phyloP scores from a whole-genome alignment of 2,329 filamentous ascomycete species.

The Coniochaeta sp. region DNA sequence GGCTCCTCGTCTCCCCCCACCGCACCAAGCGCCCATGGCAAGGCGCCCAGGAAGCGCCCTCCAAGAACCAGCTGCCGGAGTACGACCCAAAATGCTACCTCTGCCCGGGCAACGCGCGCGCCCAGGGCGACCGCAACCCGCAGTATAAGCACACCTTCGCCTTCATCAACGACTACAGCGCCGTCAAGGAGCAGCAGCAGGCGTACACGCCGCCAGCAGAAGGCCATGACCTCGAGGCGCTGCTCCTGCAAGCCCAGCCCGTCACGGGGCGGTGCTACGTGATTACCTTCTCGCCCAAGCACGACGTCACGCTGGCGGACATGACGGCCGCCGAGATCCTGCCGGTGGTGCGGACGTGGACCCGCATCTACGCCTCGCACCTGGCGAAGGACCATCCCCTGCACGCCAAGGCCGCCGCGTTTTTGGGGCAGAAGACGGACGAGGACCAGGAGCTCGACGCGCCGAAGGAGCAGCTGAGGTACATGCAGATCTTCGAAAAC shows the following conservation, averaged over 20 bases:
- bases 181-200: slow-evolving; percentile 87
- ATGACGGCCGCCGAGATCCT: slow-evolving; percentile 70
- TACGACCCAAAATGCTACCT: slow-evolving; percentile 92
- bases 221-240: slow-evolving; percentile 54
- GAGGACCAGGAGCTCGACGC: slow-evolving; percentile 27
- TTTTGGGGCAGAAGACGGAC: slow-evolving; percentile 27
- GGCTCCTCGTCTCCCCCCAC: slow-evolving; percentile 93
- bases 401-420: slow-evolving; percentile 28
- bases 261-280: slow-evolving; percentile 97
- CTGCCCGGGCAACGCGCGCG: slow-evolving; percentile 84
- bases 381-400: slow-evolving; percentile 66
- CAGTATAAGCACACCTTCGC: slow-evolving; percentile 82
- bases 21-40: slow-evolving; percentile 97
- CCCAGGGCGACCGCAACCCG: slow-evolving; percentile 80
- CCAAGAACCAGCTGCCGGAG: slow-evolving; percentile 61
- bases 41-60: slow-evolving; percentile 68
- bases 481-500: slow-evolving; percentile 99
- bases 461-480: slow-evolving; percentile 73
- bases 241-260: slow-evolving; percentile 73
- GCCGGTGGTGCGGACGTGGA: slow-evolving; percentile 85
- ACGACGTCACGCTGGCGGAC: slow-evolving; percentile 89
- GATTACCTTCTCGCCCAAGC: slow-evolving; percentile 83
- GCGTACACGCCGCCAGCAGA: slow-evolving; percentile 52
- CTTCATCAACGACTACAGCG: slow-evolving; percentile 96
- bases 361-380: slow-evolving; percentile 78